Evolutionary conservation across 257 asterid genomes (phyloP).

Genomic region (Marsdenia floribunda): DNA sequence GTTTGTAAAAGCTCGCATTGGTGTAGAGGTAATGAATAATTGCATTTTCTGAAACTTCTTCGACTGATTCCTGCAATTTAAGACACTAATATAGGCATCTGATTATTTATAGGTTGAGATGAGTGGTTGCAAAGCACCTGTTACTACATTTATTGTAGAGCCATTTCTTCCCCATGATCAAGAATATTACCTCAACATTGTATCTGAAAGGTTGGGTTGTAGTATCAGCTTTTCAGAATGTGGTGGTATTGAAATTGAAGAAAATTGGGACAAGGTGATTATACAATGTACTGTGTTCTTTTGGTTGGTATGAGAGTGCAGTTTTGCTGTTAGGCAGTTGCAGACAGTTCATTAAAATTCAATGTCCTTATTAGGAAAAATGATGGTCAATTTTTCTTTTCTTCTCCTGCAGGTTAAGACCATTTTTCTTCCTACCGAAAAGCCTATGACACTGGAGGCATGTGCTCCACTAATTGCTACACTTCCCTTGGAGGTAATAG

Average conservation of each 20-base stretch:
- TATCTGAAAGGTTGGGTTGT: slow-evolving; percentile 85
- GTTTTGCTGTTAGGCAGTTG: neutral
- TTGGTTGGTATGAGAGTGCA: neutral
- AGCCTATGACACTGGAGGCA: slow-evolving; percentile 64
- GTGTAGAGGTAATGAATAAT: slow-evolving; percentile 60
- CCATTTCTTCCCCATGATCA: slow-evolving; percentile 88
- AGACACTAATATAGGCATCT: slow-evolving; percentile 20
- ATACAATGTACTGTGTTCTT: neutral
- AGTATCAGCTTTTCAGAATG: slow-evolving; percentile 91
- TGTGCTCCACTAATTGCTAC: slow-evolving; percentile 93
- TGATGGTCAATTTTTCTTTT: slow-evolving; percentile 1
- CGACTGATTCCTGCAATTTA: slow-evolving; percentile 14
- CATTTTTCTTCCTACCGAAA: slow-evolving; percentile 71
- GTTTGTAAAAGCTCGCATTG: slow-evolving; percentile 81
- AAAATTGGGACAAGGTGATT: slow-evolving; percentile 91
- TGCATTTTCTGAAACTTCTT: slow-evolving; percentile 8
- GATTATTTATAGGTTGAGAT: slow-evolving; percentile 64
- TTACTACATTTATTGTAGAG: slow-evolving; percentile 84
- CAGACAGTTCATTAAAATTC: neutral
- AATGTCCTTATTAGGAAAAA: neutral
- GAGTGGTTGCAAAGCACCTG: slow-evolving; percentile 94
- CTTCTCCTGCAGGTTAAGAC: slow-evolving; percentile 62
- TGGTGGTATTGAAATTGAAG: slow-evolving; percentile 94
- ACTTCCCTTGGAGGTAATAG: slow-evolving; percentile 89
- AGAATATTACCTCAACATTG: slow-evolving; percentile 73